A percentile compares a stretch with the other conserved stretches of the same genome.
These are phyloP conservation scores for Myriosclerotinia curreyana DNA, from an alignment of 2,329 filamentous ascomycete species.

Conservation along the genomic window DNA sequence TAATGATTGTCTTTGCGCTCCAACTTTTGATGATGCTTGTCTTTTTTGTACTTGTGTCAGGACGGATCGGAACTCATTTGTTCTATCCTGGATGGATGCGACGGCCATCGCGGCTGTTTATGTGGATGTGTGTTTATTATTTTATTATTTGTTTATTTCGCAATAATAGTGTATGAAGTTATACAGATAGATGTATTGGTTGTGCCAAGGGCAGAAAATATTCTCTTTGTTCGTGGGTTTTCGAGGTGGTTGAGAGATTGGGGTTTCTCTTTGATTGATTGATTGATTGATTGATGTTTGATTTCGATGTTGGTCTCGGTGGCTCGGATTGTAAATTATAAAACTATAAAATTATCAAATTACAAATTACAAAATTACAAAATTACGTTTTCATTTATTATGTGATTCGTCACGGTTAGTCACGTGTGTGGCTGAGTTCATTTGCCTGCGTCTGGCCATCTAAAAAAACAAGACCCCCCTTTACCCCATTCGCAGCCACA, in stretches of 20 bases:
- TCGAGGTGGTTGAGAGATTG: not conserved
- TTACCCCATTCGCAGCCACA: too few species aligned
- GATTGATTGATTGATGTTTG: too few species aligned
- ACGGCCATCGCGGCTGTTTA: conserved; percentile 51
- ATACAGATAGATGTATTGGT: conserved; percentile 19
- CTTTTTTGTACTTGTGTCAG: conserved; percentile 80
- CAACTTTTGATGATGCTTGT: conserved; percentile 71
- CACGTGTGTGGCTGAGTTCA: too few species aligned
- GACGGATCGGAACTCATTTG: conserved; percentile 90
- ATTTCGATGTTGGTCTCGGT: too few species aligned
- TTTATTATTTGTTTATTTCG: too few species aligned
- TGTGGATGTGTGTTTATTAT: not conserved
- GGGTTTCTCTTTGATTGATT: not conserved
- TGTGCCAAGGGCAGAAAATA: not conserved
- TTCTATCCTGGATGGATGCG: conserved; percentile 90
- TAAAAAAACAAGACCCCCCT: too few species aligned
- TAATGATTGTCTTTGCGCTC: conserved; percentile 76
- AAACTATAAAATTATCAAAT: too few species aligned
- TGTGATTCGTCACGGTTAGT: too few species aligned
- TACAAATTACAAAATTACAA: too few species aligned
- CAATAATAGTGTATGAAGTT: conserved; percentile 17
- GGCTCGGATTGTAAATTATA: not conserved
- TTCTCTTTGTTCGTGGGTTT: not conserved
- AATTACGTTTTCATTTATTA: too few species aligned
- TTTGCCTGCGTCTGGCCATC: too few species aligned